A percentile compares a stretch with the other conserved stretches of the same genome.
These are phyloP conservation scores for Skeletonema marinoi DNA, from an alignment of 108 stramenopile genomes.

Conservation along the genomic window DNA sequence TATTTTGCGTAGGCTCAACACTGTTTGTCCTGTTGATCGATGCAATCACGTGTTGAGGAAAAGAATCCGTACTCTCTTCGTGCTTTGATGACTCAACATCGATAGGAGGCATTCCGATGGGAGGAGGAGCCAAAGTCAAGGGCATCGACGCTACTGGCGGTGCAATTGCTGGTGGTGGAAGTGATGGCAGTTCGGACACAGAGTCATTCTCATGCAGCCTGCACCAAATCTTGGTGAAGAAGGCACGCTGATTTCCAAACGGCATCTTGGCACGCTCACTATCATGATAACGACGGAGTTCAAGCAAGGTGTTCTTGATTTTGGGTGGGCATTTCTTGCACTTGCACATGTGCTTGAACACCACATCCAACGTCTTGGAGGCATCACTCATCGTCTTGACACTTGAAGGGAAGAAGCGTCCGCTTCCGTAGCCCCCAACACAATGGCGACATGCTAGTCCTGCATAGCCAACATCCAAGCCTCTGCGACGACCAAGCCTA, in stretches of 20 bases:
- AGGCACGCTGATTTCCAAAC: constrained; percentile 50
- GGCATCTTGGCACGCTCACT: constrained; percentile 47
- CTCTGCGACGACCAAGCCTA: constrained; percentile 79
- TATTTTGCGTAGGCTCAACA: background rate
- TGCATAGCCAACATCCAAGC: constrained; percentile 71
- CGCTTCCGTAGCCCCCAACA: constrained; percentile 77
- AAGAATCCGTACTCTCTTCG: background rate
- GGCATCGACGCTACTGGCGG: constrained; percentile 66
- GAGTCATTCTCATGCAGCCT: constrained; percentile 25
- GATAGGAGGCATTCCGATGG: background rate
- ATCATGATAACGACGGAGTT: constrained; percentile 41
- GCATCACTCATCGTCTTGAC: constrained; percentile 87
- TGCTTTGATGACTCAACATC: background rate
- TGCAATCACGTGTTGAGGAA: background rate
- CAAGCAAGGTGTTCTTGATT: constrained; percentile 49
- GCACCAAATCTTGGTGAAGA: constrained; percentile 58
- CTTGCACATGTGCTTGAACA: constrained; percentile 78
- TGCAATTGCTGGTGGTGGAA: constrained; percentile 27
- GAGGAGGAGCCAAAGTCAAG: constrained; percentile 9
- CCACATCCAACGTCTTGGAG: constrained; percentile 75
- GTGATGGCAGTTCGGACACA: background rate
- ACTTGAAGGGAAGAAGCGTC: constrained; percentile 84
- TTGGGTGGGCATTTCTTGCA: constrained; percentile 66
- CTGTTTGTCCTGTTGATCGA: background rate
- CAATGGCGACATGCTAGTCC: constrained; percentile 86